Percentiles rank a stretch among this genome's conserved stretches.
These are phyloP conservation scores for Phytophthora fragariaefolia DNA, from an alignment of 352 stramenopile genomes.

Conservation along the genomic window DNA sequence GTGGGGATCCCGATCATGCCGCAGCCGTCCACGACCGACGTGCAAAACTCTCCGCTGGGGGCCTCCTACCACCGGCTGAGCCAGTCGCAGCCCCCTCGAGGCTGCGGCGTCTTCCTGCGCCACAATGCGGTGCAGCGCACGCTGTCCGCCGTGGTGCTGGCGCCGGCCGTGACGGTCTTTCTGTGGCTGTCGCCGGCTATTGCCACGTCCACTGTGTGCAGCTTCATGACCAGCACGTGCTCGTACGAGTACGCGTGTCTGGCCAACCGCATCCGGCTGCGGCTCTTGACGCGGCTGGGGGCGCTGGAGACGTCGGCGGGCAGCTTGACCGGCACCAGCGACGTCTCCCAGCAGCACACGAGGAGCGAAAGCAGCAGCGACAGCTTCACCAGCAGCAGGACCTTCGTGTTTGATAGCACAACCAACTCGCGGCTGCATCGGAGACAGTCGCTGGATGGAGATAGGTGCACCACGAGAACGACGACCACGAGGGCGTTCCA, in stretches of 20 bases:
- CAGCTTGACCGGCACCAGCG: background rate
- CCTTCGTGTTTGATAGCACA: conserved; percentile 29
- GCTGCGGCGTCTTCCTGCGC: conserved; percentile 29
- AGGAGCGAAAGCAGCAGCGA: conserved; percentile 27
- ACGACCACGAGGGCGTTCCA: conserved; percentile 29
- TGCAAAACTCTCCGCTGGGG: conserved; percentile 30
- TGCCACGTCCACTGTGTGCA: conserved; percentile 67
- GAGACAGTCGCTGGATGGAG: conserved; percentile 19
- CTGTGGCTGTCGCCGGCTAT: conserved; percentile 70
- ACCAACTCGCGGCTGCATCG: conserved; percentile 21
- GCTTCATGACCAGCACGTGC: conserved; percentile 61
- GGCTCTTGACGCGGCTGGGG: conserved; percentile 45
- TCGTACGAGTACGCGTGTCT: conserved; percentile 80
- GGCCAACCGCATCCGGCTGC: conserved; percentile 64
- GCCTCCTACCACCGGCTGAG: conserved; percentile 19
- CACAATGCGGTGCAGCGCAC: conserved; percentile 68
- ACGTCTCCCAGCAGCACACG: conserved; percentile 17
- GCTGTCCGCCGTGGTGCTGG: conserved; percentile 61
- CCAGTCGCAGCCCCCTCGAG: background rate
- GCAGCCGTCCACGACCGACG: conserved; percentile 14
- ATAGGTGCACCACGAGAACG: conserved; percentile 6
- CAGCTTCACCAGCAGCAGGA: conserved; percentile 25
- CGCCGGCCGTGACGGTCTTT: conserved; percentile 66
- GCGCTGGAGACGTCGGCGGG: conserved; percentile 32
- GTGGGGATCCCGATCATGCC: conserved; percentile 27